Percentiles rank a stretch among this genome's conserved stretches.
These are phyloP conservation scores for Chaetomium tenue DNA, from an alignment of 495 filamentous ascomycete genomes.

Conservation along the genomic window DNA sequence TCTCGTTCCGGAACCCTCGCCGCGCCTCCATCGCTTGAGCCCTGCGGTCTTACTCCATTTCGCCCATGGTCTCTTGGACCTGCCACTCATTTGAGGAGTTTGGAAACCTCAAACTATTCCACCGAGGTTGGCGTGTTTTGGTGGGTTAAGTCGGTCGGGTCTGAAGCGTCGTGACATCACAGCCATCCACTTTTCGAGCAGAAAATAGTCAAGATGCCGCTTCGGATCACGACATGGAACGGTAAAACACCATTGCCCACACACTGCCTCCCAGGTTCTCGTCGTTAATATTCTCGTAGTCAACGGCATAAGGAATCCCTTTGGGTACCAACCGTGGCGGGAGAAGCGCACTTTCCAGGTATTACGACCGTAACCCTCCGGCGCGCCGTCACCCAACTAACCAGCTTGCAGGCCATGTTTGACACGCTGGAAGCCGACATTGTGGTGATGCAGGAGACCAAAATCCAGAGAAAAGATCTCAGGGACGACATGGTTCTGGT, in stretches of 20 bases:
- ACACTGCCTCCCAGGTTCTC: background rate
- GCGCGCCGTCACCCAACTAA: background rate
- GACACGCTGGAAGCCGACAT: slow-evolving; percentile 91
- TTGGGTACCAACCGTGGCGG: slow-evolving; percentile 93
- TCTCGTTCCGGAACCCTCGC: background rate
- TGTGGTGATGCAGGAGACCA: slow-evolving; percentile 91
- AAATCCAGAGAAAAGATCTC: slow-evolving; percentile 93
- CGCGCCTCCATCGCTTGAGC: background rate
- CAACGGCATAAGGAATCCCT: slow-evolving; percentile 97
- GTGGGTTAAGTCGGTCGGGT: background rate
- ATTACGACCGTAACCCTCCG: slow-evolving; percentile 17
- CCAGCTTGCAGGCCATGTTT: slow-evolving; percentile 71
- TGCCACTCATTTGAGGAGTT: background rate
- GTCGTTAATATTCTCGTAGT: slow-evolving; percentile 50
- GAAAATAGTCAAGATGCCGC: slow-evolving; percentile 53
- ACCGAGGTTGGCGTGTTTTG: background rate
- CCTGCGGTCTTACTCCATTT: background rate
- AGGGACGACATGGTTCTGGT: slow-evolving; percentile 95
- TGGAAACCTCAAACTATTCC: background rate
- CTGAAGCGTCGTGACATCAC: background rate
- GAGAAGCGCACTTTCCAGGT: slow-evolving; percentile 80
- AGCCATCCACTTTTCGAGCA: background rate
- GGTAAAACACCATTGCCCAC: slow-evolving; percentile 50
- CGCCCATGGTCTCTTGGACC: background rate
- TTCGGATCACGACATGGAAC: slow-evolving; percentile 91